These are phyloP conservation scores for Diospyros kaki DNA, from an alignment of 148 eudicot species.

Conservation along the genomic window DNA sequence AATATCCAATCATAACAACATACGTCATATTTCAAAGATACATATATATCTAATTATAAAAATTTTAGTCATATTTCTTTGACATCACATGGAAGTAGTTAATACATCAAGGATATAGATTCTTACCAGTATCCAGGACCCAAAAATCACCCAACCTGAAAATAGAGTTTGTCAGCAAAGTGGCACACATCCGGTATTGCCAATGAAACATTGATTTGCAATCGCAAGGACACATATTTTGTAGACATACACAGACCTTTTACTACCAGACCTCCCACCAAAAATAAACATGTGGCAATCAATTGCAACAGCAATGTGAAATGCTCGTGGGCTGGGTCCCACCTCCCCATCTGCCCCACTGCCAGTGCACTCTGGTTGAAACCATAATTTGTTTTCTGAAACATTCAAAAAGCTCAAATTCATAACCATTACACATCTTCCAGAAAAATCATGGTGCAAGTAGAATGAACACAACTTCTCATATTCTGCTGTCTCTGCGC, in stretches of 20 bases:
- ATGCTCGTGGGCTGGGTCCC: constrained; percentile 94
- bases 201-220: constrained; percentile 9
- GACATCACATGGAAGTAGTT: neutral
- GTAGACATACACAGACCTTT: constrained; percentile 43
- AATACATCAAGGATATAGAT: neutral
- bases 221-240: constrained; percentile 5
- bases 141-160: constrained; percentile 99
- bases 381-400: constrained; percentile 87
- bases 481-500: neutral
- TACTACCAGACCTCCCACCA: constrained; percentile 84
- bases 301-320: constrained; percentile 83
- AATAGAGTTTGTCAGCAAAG: constrained; percentile 8
- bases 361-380: constrained; percentile 91
- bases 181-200: neutral
- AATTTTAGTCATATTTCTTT: neutral
- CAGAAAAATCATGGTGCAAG: neutral
- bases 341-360: constrained; percentile 70
- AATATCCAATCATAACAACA: neutral
- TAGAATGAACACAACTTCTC: neutral
- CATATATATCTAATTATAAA: neutral
- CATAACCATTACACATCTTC: constrained; percentile 7
- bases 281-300: constrained; percentile 98
- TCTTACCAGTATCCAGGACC: constrained; percentile 93
- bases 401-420: constrained; percentile 15
- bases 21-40: neutral